Conservation (phyloP, 2,329 filamentous ascomycete species). For the Ceratocystis alfenasii region DNA sequence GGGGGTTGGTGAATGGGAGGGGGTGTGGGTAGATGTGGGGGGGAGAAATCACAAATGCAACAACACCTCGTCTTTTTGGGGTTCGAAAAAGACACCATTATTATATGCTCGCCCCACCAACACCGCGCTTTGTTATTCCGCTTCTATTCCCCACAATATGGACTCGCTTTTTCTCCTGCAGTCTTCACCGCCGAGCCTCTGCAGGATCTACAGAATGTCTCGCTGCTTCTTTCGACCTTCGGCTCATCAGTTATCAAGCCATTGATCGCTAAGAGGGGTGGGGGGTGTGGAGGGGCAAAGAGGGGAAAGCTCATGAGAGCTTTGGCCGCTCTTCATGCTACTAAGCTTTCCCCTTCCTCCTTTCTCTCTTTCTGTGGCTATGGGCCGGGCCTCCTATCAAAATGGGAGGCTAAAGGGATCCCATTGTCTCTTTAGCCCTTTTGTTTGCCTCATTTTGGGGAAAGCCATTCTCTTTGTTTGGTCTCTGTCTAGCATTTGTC, state of each 20-base stretch:
- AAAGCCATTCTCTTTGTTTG: not conserved
- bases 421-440: not conserved
- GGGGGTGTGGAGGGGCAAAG: not conserved
- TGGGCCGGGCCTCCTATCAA: not conserved
- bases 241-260: not conserved
- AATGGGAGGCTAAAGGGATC: not conserved
- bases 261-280: not conserved
- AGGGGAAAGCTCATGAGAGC: not conserved
- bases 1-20: no score
- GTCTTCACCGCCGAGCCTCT: constrained; percentile 7
- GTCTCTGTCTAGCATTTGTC: no score
- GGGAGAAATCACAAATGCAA: not conserved
- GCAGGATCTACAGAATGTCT: constrained; percentile 7
- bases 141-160: not conserved
- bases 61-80: not conserved
- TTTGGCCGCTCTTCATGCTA: not conserved
- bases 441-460: not conserved
- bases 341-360: not conserved
- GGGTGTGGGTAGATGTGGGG: no score
- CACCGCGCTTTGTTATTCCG: not conserved
- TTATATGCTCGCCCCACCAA: not conserved
- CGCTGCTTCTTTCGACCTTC: constrained; percentile 1
- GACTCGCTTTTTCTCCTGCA: not conserved
- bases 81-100: not conserved
- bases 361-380: not conserved